These are phyloP conservation scores for Euryodendron excelsum DNA, from an alignment of 148 eudicot genomes.

Conservation along the genomic window DNA sequence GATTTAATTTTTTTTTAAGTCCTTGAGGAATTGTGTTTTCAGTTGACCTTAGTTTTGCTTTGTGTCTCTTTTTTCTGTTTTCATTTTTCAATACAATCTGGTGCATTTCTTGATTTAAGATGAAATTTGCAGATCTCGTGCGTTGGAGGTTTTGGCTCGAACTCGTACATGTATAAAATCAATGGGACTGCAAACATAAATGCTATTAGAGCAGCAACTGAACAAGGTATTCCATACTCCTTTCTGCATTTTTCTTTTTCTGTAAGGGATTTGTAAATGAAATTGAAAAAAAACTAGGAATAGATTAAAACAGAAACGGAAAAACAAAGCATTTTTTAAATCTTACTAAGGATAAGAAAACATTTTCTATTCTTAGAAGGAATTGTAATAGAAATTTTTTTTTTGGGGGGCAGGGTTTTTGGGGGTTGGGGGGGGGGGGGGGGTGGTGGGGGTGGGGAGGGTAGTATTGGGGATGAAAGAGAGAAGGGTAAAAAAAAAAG, in stretches of 20 bases:
- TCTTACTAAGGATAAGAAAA: background rate
- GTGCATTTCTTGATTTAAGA: background rate
- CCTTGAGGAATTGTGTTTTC: background rate
- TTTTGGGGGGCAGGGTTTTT: too few species aligned
- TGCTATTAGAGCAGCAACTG: slow-evolving; percentile 91
- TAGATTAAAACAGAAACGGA: background rate
- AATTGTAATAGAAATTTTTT: too few species aligned
- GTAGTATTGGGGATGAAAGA: too few species aligned
- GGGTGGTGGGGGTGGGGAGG: too few species aligned
- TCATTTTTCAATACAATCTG: background rate
- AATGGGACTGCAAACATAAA: slow-evolving; percentile 97
- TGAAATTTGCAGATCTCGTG: slow-evolving; percentile 73
- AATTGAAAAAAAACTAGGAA: background rate
- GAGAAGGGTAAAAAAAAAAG: too few species aligned
- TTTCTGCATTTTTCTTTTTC: background rate
- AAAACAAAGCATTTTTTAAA: background rate
- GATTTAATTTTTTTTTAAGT: background rate
- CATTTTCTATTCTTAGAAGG: too few species aligned
- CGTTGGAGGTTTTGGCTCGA: slow-evolving; percentile 98
- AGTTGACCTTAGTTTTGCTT: background rate
- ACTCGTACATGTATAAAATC: slow-evolving; percentile 82
- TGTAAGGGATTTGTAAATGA: background rate
- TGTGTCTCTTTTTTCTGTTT: background rate
- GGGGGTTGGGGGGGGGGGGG: too few species aligned
- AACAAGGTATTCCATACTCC: slow-evolving; percentile 51